Evolutionary conservation across 345 rosid genomes (phyloP).

Genomic region (Salix arbutifolia): DNA sequence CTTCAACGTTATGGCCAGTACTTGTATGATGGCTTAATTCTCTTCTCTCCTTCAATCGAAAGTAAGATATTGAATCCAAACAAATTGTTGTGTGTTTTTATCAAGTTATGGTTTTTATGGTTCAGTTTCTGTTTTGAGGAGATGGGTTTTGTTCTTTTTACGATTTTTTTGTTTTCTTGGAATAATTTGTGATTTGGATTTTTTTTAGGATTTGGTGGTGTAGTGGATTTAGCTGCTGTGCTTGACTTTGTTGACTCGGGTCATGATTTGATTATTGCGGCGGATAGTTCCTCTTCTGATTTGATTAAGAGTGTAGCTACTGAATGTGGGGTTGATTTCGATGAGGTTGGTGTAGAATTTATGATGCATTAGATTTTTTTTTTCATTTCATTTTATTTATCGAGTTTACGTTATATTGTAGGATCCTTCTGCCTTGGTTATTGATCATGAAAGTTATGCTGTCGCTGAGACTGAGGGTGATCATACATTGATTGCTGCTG

Average conservation of each 20-base stretch:
- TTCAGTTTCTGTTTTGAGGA: background rate
- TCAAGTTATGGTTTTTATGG: background rate
- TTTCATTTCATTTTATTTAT: background rate
- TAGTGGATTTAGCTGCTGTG: slow-evolving; percentile 48
- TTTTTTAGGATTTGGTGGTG: slow-evolving; percentile 51
- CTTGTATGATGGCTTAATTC: slow-evolving; percentile 50
- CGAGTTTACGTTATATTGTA: slow-evolving; percentile 15
- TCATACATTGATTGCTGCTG: slow-evolving; percentile 57
- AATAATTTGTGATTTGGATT: background rate
- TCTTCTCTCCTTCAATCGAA: slow-evolving; percentile 55
- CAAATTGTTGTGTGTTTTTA: background rate
- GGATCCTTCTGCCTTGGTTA: slow-evolving; percentile 60
- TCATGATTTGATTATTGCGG: slow-evolving; percentile 59
- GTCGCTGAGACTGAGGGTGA: slow-evolving; percentile 48
- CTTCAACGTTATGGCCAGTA: slow-evolving; percentile 65
- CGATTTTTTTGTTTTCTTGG: background rate
- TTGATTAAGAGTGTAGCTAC: slow-evolving; percentile 47
- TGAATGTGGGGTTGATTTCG: slow-evolving; percentile 70
- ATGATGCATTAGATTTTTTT: background rate
- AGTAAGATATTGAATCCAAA: slow-evolving; percentile 34
- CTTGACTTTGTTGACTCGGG: slow-evolving; percentile 74
- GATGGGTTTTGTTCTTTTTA: background rate
- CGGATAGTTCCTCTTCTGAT: slow-evolving; percentile 62
- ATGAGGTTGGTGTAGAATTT: slow-evolving; percentile 40
- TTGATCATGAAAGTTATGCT: slow-evolving; percentile 55